Conservation (phyloP, 805 yeast species). For the Priceomyces medius region DNA sequence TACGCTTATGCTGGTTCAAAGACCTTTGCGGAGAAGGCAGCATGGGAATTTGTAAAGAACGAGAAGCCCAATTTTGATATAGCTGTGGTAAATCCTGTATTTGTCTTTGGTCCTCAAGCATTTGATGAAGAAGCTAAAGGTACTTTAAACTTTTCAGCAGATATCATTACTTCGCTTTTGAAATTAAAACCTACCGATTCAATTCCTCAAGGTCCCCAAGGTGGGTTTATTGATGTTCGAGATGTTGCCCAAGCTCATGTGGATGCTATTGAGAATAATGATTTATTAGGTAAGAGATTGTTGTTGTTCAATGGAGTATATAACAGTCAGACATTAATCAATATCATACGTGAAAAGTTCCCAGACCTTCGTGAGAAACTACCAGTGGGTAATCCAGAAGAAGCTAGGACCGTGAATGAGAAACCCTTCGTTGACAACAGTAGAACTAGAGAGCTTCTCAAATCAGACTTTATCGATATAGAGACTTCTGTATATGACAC, state of each 20-base stretch:
- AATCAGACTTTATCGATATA: constrained; percentile 36
- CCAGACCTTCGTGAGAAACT: constrained; percentile 21
- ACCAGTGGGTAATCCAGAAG: constrained; percentile 12
- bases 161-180: constrained; percentile 24
- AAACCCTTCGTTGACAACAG: constrained; percentile 27
- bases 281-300: constrained; percentile 30
- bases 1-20: constrained; percentile 46
- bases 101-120: constrained; percentile 53
- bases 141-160: constrained; percentile 26
- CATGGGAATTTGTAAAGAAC: constrained; percentile 51
- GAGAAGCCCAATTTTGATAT: constrained; percentile 39
- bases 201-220: constrained; percentile 11
- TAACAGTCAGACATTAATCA: constrained; percentile 21
- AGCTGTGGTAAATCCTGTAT: constrained; percentile 43
- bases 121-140: constrained; percentile 32
- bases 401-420: background rate
- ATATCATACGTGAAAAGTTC: constrained; percentile 19
- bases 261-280: constrained; percentile 43
- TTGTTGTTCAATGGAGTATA: constrained; percentile 16
- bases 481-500: constrained; percentile 43
- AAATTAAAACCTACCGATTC: constrained; percentile 20
- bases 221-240: constrained; percentile 51
- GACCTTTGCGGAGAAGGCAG: constrained; percentile 54
- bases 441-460: constrained; percentile 36
- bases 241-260: constrained; percentile 63